A percentile compares a stretch with the other conserved stretches of the same genome.
Evolutionary conservation across 208 protist genomes (phyloP).

Genomic region (Crithidia expoeki): DNA sequence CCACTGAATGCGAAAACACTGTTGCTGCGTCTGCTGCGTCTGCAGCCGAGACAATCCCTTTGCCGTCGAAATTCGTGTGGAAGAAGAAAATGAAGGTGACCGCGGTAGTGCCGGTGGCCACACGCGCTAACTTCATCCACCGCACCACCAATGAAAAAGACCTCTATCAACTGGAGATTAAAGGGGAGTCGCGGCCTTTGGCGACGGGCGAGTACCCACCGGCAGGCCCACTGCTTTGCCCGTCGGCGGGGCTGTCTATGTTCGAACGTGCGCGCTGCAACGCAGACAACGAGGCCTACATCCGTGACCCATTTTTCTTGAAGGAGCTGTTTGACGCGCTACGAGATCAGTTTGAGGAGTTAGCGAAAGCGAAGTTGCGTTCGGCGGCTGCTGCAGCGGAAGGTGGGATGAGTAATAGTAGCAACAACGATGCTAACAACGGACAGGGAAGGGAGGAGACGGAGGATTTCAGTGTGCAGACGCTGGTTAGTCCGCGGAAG

Average conservation of each 20-base stretch:
- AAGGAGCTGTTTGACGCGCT: slow-evolving; percentile 64
- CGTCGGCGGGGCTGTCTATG: slow-evolving; percentile 25
- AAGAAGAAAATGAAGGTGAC: slow-evolving; percentile 61
- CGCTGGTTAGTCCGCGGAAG: slow-evolving; percentile 9
- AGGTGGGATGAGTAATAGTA: background rate
- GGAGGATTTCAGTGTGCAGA: slow-evolving; percentile 13
- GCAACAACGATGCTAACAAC: background rate
- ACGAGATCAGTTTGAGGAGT: slow-evolving; percentile 54
- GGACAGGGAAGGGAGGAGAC: background rate
- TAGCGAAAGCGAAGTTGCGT: slow-evolving; percentile 15
- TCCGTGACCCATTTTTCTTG: slow-evolving; percentile 59
- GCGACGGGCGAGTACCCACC: slow-evolving; percentile 49
- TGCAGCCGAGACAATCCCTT: background rate
- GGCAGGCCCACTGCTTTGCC: slow-evolving; percentile 55
- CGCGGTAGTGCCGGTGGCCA: slow-evolving; percentile 36
- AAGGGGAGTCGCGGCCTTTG: slow-evolving; percentile 48
- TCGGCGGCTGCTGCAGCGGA: slow-evolving; percentile 15
- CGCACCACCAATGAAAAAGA: slow-evolving; percentile 48
- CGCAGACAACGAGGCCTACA: slow-evolving; percentile 48
- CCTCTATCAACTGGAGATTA: slow-evolving; percentile 58
- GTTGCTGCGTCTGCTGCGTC: background rate
- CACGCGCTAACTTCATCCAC: slow-evolving; percentile 27
- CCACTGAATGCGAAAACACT: background rate
- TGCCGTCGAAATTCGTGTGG: slow-evolving; percentile 30
- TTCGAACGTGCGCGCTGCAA: slow-evolving; percentile 16